Evolutionary conservation across 331 rosid genomes (phyloP).

Genomic region (Saraca asoca): DNA sequence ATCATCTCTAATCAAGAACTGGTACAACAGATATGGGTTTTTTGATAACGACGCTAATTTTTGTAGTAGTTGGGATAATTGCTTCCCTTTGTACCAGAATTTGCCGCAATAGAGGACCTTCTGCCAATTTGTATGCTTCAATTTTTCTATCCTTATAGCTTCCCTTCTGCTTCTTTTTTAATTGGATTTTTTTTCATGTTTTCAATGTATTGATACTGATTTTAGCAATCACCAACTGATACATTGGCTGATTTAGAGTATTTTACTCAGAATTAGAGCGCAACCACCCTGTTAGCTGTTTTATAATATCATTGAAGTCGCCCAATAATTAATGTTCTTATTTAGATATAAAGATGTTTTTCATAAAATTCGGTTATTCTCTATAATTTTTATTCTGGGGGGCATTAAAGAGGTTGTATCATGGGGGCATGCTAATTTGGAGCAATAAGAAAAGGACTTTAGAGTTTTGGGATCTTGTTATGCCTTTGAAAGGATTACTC

Average conservation of each 20-base stretch:
- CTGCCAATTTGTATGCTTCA: slow-evolving; percentile 61
- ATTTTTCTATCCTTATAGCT: neutral
- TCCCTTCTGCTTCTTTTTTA: neutral
- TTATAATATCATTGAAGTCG: neutral
- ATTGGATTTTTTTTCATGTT: slow-evolving; percentile 2
- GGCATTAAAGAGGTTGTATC: slow-evolving; percentile 11
- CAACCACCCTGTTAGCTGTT: slow-evolving; percentile 2
- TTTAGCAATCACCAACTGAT: neutral
- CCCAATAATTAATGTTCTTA: neutral
- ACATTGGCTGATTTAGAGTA: slow-evolving; percentile 25
- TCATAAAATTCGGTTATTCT: neutral
- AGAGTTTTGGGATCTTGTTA: too few relatives aligned
- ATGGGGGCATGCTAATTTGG: neutral
- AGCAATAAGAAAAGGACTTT: too few relatives aligned
- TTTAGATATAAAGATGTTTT: neutral
- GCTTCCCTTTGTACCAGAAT: slow-evolving; percentile 74
- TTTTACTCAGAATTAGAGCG: neutral
- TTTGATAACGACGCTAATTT: slow-evolving; percentile 66
- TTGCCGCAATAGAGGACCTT: slow-evolving; percentile 72
- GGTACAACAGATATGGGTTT: slow-evolving; percentile 61
- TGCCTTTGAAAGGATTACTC: neutral
- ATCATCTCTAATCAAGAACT: slow-evolving; percentile 49
- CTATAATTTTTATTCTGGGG: neutral
- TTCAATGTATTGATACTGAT: neutral
- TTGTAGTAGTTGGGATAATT: slow-evolving; percentile 58